Conservation (phyloP, 2,329 filamentous ascomycete species). For the Pseudogymnoascus sp. region DNA sequence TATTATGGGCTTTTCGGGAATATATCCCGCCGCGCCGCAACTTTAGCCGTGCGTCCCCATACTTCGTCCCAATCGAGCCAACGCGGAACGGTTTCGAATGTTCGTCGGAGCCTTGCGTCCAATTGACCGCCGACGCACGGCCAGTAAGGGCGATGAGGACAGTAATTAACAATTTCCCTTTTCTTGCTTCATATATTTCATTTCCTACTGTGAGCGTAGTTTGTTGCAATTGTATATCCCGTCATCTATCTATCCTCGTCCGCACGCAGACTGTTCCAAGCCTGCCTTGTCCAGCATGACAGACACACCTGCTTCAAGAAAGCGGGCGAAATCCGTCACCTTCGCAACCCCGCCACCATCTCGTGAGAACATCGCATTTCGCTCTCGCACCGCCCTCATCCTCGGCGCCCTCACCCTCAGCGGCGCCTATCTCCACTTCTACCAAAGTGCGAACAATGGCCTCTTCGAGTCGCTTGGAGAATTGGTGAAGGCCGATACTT, state of each 20-base stretch:
- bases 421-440: background rate
- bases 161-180: background rate
- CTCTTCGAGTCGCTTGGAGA: background rate
- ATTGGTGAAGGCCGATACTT: background rate
- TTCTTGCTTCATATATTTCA: slow-evolving; percentile 1
- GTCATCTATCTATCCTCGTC: background rate
- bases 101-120: background rate
- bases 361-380: slow-evolving; percentile 1
- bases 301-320: background rate
- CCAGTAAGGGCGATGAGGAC: slow-evolving; percentile 1
- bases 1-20: background rate
- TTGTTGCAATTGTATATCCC: background rate
- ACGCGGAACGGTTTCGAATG: background rate
- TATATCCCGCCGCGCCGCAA: background rate
- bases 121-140: background rate
- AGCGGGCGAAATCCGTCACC: slow-evolving; percentile 1
- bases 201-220: background rate
- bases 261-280: background rate
- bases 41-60: background rate
- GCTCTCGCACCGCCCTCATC: background rate
- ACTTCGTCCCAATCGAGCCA: background rate
- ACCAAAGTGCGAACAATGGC: background rate
- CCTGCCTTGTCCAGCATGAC: background rate
- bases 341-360: background rate
- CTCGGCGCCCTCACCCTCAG: background rate